These are phyloP conservation scores for Monoraphidium neglectum DNA, from an alignment of 139 green algal genomes.

Conservation along the genomic window DNA sequence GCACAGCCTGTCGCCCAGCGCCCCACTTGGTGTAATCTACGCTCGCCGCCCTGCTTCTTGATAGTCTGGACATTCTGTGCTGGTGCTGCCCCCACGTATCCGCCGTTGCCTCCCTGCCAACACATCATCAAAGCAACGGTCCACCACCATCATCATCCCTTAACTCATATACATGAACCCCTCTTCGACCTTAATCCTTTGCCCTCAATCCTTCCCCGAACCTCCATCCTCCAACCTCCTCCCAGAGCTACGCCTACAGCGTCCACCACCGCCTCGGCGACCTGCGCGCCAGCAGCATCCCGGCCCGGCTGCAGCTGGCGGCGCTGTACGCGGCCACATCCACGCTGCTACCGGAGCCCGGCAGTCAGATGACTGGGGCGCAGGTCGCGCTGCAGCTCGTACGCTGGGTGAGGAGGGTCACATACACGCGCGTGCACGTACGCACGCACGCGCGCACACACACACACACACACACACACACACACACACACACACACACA, in stretches of 20 bases:
- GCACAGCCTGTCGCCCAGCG: no score
- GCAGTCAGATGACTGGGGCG: conserved; percentile 40
- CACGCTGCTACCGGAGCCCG: conserved; percentile 52
- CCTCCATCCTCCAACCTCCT: no score
- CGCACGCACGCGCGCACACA: no score
- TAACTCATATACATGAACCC: background rate
- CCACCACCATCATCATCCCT: background rate
- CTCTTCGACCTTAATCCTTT: background rate
- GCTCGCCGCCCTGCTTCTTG: no score
- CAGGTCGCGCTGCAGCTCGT: conserved; percentile 52
- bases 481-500: background rate
- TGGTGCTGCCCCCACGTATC: background rate
- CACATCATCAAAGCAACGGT: background rate
- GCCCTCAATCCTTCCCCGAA: background rate
- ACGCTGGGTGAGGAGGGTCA: background rate
- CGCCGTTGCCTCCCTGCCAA: background rate
- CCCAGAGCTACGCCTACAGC: conserved; percentile 48
- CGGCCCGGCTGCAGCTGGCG: conserved; percentile 61
- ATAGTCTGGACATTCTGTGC: background rate
- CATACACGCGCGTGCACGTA: background rate
- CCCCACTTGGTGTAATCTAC: no score
- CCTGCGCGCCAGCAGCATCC: conserved; percentile 32
- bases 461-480: no score
- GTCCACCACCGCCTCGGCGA: conserved; percentile 52
- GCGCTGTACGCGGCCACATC: conserved; percentile 59